These are phyloP conservation scores for Austroboletus festivus DNA, from an alignment of 768 basidiomycete species.

Conservation along the genomic window DNA sequence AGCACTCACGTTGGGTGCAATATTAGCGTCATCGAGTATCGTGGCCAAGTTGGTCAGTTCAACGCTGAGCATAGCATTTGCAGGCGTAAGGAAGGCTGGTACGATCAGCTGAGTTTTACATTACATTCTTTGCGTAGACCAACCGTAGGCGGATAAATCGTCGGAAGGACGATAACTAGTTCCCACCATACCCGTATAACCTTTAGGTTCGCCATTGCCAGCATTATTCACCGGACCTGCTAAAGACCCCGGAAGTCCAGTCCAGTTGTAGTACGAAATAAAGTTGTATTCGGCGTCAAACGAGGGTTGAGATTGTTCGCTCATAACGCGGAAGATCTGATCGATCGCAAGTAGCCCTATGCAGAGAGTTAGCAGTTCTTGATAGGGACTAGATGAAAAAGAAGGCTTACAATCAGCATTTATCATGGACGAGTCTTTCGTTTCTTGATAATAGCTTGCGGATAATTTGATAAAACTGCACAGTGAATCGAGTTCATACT, in stretches of 20 bases:
- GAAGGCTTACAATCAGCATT: conserved; percentile 56
- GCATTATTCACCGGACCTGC: conserved; percentile 61
- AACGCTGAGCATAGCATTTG: conserved; percentile 81
- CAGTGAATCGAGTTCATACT: conserved; percentile 80
- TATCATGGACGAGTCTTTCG: conserved; percentile 69
- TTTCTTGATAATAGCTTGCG: conserved; percentile 66
- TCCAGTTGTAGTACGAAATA: conserved; percentile 81
- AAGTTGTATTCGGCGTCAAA: conserved; percentile 72
- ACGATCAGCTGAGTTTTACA: background rate
- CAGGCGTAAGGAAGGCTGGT: conserved; percentile 73
- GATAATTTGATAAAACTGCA: conserved; percentile 80
- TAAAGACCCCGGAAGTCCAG: conserved; percentile 58
- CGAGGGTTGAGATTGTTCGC: conserved; percentile 69
- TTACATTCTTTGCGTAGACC: conserved; percentile 4
- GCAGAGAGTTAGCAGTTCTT: background rate
- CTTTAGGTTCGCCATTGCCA: conserved; percentile 76
- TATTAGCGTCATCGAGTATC: conserved; percentile 50
- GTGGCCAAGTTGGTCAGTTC: conserved; percentile 60
- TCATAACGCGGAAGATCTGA: conserved; percentile 73
- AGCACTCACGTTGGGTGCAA: conserved; percentile 48
- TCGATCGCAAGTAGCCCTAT: conserved; percentile 65
- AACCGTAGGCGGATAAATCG: conserved; percentile 66
- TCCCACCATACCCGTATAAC: conserved; percentile 68
- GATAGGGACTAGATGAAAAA: background rate
- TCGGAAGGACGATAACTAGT: conserved; percentile 78